A percentile compares a stretch with the other conserved stretches of the same genome.
These are phyloP conservation scores for Neopestalotiopsis rosae DNA, from an alignment of 2,329 filamentous ascomycete genomes.

Conservation along the genomic window DNA sequence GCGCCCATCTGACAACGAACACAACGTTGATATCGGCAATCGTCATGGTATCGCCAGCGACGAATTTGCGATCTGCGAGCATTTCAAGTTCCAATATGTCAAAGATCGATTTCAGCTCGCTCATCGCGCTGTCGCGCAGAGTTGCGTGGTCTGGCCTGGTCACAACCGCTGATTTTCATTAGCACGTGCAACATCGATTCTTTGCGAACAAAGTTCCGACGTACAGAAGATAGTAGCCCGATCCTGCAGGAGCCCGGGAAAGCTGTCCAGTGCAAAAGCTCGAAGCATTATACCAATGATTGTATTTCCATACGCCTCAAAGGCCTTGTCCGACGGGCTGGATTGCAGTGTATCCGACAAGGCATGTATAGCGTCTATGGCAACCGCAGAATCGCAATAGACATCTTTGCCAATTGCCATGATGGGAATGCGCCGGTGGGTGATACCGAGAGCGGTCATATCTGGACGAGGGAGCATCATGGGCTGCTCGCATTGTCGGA, in stretches of 20 bases:
- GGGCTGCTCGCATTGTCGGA: background rate
- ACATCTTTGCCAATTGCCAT: background rate
- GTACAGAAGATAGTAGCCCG: background rate
- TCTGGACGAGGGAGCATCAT: background rate
- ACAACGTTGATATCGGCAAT: background rate
- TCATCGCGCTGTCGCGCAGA: background rate
- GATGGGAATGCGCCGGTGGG: background rate
- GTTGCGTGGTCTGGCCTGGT: background rate
- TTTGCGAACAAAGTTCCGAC: background rate
- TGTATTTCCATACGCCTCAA: background rate
- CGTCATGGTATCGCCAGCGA: background rate
- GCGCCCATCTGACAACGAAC: background rate
- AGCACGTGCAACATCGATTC: background rate
- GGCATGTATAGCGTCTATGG: background rate
- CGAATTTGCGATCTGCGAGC: background rate
- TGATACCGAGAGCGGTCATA: background rate
- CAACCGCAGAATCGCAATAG: background rate
- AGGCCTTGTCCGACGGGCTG: background rate
- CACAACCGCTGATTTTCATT: background rate
- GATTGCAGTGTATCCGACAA: background rate
- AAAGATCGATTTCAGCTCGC: background rate
- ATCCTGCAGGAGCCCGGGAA: background rate
- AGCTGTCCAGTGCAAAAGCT: background rate
- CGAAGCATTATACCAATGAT: background rate
- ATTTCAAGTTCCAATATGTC: background rate